These are phyloP conservation scores for Zostera marina DNA, from an alignment of 116 monocot species.

Conservation along the genomic window DNA sequence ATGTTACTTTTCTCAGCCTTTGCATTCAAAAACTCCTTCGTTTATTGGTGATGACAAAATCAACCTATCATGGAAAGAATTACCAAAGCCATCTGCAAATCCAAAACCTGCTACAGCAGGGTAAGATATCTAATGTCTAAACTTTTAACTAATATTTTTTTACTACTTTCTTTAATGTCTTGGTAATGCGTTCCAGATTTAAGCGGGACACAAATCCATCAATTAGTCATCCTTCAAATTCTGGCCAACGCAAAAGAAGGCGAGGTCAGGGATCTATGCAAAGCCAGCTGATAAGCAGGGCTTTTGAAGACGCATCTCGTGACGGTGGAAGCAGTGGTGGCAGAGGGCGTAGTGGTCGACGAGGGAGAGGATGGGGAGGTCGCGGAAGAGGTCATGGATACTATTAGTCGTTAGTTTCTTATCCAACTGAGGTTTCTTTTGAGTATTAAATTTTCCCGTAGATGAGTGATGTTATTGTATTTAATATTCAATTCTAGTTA, in stretches of 20 bases:
- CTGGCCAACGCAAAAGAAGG: conserved; percentile 30
- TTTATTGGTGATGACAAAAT: conserved; percentile 78
- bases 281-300: conserved; percentile 33
- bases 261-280: conserved; percentile 26
- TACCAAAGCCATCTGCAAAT: conserved; percentile 19
- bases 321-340: conserved; percentile 37
- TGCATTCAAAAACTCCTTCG: conserved; percentile 72
- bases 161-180: background rate
- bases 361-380: conserved; percentile 45
- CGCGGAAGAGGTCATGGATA: conserved; percentile 58
- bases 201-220: conserved; percentile 30
- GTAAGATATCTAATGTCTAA: conserved; percentile 5
- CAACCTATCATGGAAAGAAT: conserved; percentile 70
- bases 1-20: conserved; percentile 29
- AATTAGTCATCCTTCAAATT: conserved; percentile 25
- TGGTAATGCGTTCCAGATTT: conserved; percentile 14
- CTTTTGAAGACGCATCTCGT: conserved; percentile 16
- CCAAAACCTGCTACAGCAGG: conserved; percentile 10
- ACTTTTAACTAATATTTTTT: background rate
- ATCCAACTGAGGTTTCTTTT: too few species aligned
- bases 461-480: too few species aligned
- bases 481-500: too few species aligned
- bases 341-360: conserved; percentile 34
- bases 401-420: conserved; percentile 6
- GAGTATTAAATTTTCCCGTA: too few species aligned